Percentiles rank a stretch among this genome's conserved stretches.
phyloP scores from a whole-genome alignment of 805 yeast species.

The Yarrowia hollandica region DNA sequence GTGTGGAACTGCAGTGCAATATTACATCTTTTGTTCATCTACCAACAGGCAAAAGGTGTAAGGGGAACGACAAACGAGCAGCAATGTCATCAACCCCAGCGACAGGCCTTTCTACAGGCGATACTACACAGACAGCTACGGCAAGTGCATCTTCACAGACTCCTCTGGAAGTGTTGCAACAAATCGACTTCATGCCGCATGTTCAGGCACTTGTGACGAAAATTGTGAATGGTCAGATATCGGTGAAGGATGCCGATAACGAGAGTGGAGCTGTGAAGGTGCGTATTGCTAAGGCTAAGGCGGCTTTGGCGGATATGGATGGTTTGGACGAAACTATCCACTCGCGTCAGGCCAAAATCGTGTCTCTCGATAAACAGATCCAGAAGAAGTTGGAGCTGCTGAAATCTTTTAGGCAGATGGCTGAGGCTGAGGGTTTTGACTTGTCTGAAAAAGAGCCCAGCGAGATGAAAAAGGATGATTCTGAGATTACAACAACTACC shows the following conservation, averaged over 20 bases:
- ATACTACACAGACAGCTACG: conserved; percentile 11
- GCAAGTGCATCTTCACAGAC: conserved; percentile 13
- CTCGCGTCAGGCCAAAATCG: conserved; percentile 36
- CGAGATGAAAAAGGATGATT: conserved; percentile 27
- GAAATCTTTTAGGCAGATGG: conserved; percentile 16
- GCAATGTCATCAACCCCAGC: conserved; percentile 21
- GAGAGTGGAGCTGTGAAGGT: conserved; percentile 39
- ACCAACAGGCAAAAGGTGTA: no score
- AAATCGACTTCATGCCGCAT: conserved; percentile 38
- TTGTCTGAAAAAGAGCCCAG: background rate
- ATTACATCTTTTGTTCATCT: no score
- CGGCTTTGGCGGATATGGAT: conserved; percentile 32
- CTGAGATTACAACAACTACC: background rate
- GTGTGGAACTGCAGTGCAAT: no score
- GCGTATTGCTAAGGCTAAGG: conserved; percentile 34
- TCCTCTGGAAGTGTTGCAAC: conserved; percentile 31
- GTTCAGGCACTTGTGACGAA: conserved; percentile 35
- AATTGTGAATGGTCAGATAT: conserved; percentile 33
- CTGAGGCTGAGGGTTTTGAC: conserved; percentile 15
- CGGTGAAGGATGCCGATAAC: conserved; percentile 38
- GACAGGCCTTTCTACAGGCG: conserved; percentile 4
- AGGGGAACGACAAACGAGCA: no score
- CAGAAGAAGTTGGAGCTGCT: conserved; percentile 32
- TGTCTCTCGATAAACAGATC: conserved; percentile 39
- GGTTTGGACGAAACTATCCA: conserved; percentile 37